Conservation (phyloP, 345 rosid species). For the Syzygium aqueum region DNA sequence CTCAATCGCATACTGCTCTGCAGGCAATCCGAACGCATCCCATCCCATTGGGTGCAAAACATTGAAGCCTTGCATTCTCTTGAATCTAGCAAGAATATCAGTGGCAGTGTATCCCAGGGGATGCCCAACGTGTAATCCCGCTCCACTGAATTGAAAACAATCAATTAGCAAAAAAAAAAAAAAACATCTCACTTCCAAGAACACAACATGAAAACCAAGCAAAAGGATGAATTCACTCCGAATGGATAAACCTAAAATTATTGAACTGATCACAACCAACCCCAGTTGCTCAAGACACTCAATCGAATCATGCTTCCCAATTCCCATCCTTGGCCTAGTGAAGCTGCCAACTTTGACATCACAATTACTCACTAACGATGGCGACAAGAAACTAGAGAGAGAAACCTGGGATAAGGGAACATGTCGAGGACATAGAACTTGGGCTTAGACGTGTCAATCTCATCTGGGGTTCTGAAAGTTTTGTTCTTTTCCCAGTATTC, state of each 20-base stretch:
- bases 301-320: neutral
- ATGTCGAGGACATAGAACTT: conserved; percentile 96
- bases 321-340: neutral
- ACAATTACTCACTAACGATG: neutral
- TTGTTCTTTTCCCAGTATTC: conserved; percentile 64
- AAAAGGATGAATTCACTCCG: neutral
- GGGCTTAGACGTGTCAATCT: conserved; percentile 71
- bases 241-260: neutral
- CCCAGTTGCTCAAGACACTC: neutral
- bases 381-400: neutral
- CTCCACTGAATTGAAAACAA: conserved; percentile 50
- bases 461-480: conserved; percentile 79
- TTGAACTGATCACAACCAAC: neutral
- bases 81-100: conserved; percentile 77
- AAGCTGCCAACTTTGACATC: neutral
- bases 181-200: neutral
- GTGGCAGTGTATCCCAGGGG: conserved; percentile 95
- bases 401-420: conserved; percentile 98
- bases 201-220: neutral
- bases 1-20: conserved; percentile 96
- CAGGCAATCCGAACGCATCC: conserved; percentile 99
- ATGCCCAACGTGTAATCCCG: conserved; percentile 97
- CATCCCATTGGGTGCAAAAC: conserved; percentile 97
- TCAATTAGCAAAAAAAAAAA: neutral
- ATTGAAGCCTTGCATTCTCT: conserved; percentile 90